A percentile compares a stretch with the other conserved stretches of the same genome.
Conservation (phyloP, 2,329 filamentous ascomycete genomes). For the Ciborinia camelliae region DNA sequence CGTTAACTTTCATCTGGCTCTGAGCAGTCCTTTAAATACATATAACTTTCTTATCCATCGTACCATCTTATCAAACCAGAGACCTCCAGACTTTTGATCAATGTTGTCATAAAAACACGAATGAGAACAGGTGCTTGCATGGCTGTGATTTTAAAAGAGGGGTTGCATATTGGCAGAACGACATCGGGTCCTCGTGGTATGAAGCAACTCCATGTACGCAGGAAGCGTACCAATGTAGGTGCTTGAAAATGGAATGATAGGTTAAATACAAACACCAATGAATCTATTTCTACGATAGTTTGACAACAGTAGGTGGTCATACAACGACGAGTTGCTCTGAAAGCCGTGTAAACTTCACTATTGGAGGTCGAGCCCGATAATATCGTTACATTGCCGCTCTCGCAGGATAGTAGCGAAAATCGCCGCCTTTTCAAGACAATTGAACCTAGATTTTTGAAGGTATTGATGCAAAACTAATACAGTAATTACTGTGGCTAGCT, state of each 20-base stretch:
- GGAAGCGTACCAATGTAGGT: neutral
- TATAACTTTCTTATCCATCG: no score
- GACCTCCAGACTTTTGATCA: neutral
- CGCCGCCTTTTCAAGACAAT: neutral
- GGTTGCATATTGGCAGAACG: neutral
- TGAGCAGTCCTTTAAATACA: neutral
- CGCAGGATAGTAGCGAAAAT: neutral
- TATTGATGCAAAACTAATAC: neutral
- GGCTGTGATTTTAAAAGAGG: neutral
- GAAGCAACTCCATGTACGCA: neutral
- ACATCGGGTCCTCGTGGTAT: neutral
- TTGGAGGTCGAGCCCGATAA: no score
- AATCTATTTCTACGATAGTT: neutral
- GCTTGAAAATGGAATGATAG: neutral
- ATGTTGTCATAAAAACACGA: neutral
- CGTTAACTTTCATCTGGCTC: neutral
- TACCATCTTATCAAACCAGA: neutral
- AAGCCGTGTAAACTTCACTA: neutral
- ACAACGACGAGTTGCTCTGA: neutral
- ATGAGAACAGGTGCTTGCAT: neutral
- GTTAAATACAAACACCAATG: neutral
- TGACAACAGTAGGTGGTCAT: neutral
- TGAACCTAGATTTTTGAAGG: neutral
- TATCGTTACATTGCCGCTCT: neutral
- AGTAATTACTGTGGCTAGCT: neutral